A percentile compares a stretch with the other conserved stretches of the same genome.
Evolutionary conservation across 805 yeast species (phyloP).

Genomic region (Yamadazyma akitaensis): DNA sequence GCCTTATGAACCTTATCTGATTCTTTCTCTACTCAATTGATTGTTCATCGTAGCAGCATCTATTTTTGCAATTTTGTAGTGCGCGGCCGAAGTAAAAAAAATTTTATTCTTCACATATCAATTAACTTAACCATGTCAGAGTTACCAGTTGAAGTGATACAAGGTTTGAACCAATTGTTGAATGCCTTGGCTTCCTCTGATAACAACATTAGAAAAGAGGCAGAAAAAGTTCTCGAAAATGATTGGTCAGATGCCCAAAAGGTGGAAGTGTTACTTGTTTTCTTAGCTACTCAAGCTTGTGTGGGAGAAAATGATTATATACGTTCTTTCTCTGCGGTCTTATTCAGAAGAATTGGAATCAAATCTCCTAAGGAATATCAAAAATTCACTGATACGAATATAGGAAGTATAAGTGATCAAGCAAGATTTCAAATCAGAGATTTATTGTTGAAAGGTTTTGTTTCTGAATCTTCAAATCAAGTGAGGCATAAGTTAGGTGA

Average conservation of each 20-base stretch:
- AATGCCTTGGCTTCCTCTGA: constrained; percentile 69
- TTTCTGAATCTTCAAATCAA: constrained; percentile 61
- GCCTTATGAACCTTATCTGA: not conserved
- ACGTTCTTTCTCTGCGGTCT: constrained; percentile 76
- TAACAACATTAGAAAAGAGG: constrained; percentile 68
- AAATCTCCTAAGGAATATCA: constrained; percentile 68
- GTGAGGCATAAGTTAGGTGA: constrained; percentile 92
- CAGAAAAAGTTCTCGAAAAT: constrained; percentile 68
- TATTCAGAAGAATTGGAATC: constrained; percentile 82
- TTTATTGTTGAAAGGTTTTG: constrained; percentile 70
- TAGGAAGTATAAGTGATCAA: constrained; percentile 62
- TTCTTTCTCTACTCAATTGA: not conserved
- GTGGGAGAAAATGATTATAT: constrained; percentile 57
- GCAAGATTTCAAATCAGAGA: constrained; percentile 62
- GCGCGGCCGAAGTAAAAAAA: constrained; percentile 2
- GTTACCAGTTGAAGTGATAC: constrained; percentile 60
- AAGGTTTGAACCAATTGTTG: constrained; percentile 53
- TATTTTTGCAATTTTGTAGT: not conserved
- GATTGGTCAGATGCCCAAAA: constrained; percentile 62
- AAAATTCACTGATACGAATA: constrained; percentile 70
- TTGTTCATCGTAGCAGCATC: not conserved
- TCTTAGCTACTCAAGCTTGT: constrained; percentile 77
- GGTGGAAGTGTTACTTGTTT: constrained; percentile 68
- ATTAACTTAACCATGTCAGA: constrained; percentile 30
- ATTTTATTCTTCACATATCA: constrained; percentile 1